Percentiles rank a stretch among this genome's conserved stretches.
These are phyloP conservation scores for Hysterium pulicare DNA, from an alignment of 2,329 filamentous ascomycete genomes.

Conservation along the genomic window DNA sequence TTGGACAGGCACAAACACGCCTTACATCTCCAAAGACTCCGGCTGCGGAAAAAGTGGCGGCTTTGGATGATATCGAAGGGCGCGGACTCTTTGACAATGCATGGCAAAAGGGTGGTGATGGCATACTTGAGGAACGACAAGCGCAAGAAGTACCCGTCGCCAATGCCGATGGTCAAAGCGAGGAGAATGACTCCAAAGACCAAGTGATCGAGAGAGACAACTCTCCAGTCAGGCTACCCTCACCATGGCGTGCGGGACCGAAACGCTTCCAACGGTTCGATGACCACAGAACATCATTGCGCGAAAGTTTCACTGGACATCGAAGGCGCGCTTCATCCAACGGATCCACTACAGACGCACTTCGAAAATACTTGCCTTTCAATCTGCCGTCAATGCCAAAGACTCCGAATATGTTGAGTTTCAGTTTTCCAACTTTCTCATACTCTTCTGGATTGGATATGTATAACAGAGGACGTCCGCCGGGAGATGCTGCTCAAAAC, in stretches of 20 bases:
- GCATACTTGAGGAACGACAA: slow-evolving; percentile 6
- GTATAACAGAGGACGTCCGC: slow-evolving; percentile 17
- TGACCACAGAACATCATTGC: slow-evolving; percentile 35
- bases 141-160: slow-evolving; percentile 10
- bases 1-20: slow-evolving; percentile 55
- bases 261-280: slow-evolving; percentile 34
- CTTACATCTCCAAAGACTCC: slow-evolving; percentile 57
- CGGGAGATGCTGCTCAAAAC: not conserved
- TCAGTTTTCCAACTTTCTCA: slow-evolving; percentile 34
- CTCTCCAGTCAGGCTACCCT: slow-evolving; percentile 34
- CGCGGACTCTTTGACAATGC: slow-evolving; percentile 47
- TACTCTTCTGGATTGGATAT: slow-evolving; percentile 16
- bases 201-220: no score
- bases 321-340: slow-evolving; percentile 40
- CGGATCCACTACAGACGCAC: slow-evolving; percentile 27
- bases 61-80: slow-evolving; percentile 46
- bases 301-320: slow-evolving; percentile 36
- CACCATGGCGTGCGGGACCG: slow-evolving; percentile 44
- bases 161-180: not conserved
- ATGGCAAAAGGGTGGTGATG: slow-evolving; percentile 30
- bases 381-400: slow-evolving; percentile 37
- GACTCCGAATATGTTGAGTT: slow-evolving; percentile 33
- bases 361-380: slow-evolving; percentile 36
- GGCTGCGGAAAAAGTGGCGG: slow-evolving; percentile 57
- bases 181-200: not conserved